Evolutionary conservation across 805 yeast species (phyloP).

Genomic region (Yarrowia deformans): DNA sequence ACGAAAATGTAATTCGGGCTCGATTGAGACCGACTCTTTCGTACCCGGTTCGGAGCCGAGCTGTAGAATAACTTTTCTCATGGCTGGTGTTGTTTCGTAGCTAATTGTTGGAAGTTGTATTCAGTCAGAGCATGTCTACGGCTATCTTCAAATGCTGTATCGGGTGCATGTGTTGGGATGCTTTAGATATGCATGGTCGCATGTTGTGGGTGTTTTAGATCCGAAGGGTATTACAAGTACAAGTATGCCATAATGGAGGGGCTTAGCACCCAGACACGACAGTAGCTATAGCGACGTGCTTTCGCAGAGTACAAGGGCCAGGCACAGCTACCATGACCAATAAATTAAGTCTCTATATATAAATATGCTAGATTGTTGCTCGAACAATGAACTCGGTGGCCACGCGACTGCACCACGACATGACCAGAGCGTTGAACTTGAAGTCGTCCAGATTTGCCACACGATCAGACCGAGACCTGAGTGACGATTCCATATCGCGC

Average conservation of each 20-base stretch:
- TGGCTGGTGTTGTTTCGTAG: not conserved
- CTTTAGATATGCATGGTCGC: not conserved
- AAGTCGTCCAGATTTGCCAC: conserved; percentile 2
- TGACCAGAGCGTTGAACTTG: conserved; percentile 13
- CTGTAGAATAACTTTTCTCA: not conserved
- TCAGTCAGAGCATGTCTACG: not conserved
- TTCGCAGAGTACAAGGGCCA: too few relatives aligned
- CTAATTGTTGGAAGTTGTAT: not conserved
- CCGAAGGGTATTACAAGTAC: too few relatives aligned
- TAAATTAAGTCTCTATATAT: conserved; percentile 13
- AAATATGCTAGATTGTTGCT: not conserved
- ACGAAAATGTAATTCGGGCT: not conserved
- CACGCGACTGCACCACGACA: conserved; percentile 7
- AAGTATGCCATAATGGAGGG: too few relatives aligned
- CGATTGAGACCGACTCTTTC: not conserved
- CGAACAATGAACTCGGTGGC: not conserved
- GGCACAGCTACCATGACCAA: too few relatives aligned
- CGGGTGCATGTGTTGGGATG: conserved; percentile 3
- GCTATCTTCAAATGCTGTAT: not conserved
- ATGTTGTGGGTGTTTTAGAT: too few relatives aligned
- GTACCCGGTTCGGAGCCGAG: not conserved
- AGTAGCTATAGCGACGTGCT: too few relatives aligned
- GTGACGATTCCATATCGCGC: not conserved
- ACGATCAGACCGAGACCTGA: not conserved
- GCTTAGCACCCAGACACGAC: too few relatives aligned